Base-by-base conservation (phyloP, 2,329 filamentous ascomycete species). In the Fusarium agapanthi region DNA sequence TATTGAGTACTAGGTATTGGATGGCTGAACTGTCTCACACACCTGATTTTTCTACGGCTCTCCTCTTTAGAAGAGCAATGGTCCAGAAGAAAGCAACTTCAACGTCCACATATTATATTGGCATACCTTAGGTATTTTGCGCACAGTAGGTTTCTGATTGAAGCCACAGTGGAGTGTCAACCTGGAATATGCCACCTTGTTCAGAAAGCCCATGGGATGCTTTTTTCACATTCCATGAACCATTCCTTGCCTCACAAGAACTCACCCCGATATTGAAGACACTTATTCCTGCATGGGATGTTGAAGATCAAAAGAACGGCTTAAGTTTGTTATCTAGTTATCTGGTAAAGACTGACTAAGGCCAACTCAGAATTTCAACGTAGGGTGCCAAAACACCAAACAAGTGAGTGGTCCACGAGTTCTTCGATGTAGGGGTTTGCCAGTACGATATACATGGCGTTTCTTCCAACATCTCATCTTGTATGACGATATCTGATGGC, bases 321-420 rank as follows among this genome's bases (percentile, higher is more conserved):
- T 76, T 28, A 50, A 65, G 70, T 61, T 71, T 65, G 71, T 71
- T 73, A 65, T 61, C 61, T 65, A 43, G 20, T 32, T 47, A 69
- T 66, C 51, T 74, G 44, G 74, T 76, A 79, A 78, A 50, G 77
- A 78, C 67, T 72, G 77, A 66, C 77, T 77, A 58, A 43, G 67
- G 76, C 76, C 63, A 61, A 76, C 56, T 58, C 65, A 30, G 59
- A 70, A 72, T 71, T 53, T 65, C 48, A 60, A 70, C 57, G 61
- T 63, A 37, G 22, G 61, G 63, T 62, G 51, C 47, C 47, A 72
- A 72, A 74, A 65, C 67, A 72, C 68, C 70, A 67, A 65, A 55
- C 59, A 48, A 67, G 53, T 47, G 37, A 71, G 65, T 55, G 59
- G 28, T 53, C 58, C 32, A 61, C 20, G 44, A 69, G 61, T 59